Percentiles rank a stretch among this genome's conserved stretches.
Evolutionary conservation across 352 stramenopile genomes (phyloP).

Genomic region (Plasmopara halstedii): DNA sequence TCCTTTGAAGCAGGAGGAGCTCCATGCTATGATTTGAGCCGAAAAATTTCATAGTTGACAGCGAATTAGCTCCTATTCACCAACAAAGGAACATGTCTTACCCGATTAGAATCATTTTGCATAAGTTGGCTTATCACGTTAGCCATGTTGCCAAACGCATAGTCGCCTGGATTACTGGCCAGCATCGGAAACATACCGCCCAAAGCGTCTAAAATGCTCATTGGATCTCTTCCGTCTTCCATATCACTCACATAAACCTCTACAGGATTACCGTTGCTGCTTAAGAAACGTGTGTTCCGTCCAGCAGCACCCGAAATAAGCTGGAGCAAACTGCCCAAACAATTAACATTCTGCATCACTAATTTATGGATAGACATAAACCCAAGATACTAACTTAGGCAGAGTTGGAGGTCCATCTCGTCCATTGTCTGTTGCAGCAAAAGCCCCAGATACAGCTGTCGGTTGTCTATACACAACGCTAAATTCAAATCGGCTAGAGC

Average conservation of each 20-base stretch:
- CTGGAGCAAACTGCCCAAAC: conserved; percentile 33
- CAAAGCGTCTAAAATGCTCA: conserved; percentile 53
- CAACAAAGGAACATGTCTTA: conserved; percentile 22
- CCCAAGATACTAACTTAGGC: conserved; percentile 18
- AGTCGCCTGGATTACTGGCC: conserved; percentile 65
- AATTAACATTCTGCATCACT: conserved; percentile 1
- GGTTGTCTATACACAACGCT: conserved; percentile 11
- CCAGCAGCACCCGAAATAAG: conserved; percentile 28
- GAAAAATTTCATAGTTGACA: conserved; percentile 5
- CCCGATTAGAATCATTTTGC: conserved; percentile 81
- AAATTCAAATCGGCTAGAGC: neutral
- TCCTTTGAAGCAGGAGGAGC: conserved; percentile 69
- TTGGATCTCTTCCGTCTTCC: conserved; percentile 27
- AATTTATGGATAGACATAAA: neutral
- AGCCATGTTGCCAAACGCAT: conserved; percentile 78
- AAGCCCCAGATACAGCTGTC: conserved; percentile 7
- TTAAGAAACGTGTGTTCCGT: conserved; percentile 49
- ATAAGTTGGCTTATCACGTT: conserved; percentile 86
- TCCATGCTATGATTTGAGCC: conserved; percentile 42
- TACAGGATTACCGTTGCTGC: conserved; percentile 54
- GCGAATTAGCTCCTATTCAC: conserved; percentile 4
- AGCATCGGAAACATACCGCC: conserved; percentile 54
- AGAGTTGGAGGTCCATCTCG: conserved; percentile 10
- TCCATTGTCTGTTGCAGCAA: conserved; percentile 14
- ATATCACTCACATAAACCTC: conserved; percentile 72